Evolutionary conservation across 2,329 filamentous ascomycete genomes (phyloP).

Genomic region (Biscogniauxia marginata): DNA sequence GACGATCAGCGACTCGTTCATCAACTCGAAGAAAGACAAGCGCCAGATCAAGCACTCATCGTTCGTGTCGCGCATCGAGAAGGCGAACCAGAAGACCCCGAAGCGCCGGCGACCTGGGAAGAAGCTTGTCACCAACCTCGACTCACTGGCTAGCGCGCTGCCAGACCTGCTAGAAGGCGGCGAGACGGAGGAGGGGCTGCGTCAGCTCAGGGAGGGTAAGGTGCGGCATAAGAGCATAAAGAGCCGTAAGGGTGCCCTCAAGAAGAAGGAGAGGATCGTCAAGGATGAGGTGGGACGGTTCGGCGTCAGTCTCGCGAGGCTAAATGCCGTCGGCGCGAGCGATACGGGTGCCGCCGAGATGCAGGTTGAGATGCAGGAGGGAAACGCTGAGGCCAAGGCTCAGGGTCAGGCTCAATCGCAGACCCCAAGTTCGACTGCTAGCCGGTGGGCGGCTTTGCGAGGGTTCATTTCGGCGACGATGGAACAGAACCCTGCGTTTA

Average conservation of each 20-base stretch:
- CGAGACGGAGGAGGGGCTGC: slow-evolving; percentile 44
- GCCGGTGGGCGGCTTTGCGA: slow-evolving; percentile 77
- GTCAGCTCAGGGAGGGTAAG: slow-evolving; percentile 52
- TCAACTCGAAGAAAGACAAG: slow-evolving; percentile 79
- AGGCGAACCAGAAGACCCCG: slow-evolving; percentile 51
- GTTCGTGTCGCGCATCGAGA: slow-evolving; percentile 75
- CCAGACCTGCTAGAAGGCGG: slow-evolving; percentile 57
- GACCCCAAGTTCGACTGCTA: slow-evolving; percentile 43
- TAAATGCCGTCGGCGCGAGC: slow-evolving; percentile 48
- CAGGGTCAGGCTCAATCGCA: slow-evolving; percentile 11
- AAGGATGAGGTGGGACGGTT: slow-evolving; percentile 81
- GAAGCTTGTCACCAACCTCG: slow-evolving; percentile 74
- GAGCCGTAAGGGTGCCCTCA: slow-evolving; percentile 75
- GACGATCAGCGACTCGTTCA: slow-evolving; percentile 50
- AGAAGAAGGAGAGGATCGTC: slow-evolving; percentile 78
- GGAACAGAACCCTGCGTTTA: slow-evolving; percentile 82
- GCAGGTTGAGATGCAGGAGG: slow-evolving; percentile 4
- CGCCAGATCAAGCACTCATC: slow-evolving; percentile 76
- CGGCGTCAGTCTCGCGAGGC: slow-evolving; percentile 74
- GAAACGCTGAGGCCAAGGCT: slow-evolving; percentile 18
- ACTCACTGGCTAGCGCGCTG: slow-evolving; percentile 76
- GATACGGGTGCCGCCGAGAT: slow-evolving; percentile 3
- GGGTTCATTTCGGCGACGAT: slow-evolving; percentile 83
- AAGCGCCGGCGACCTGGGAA: slow-evolving; percentile 69
- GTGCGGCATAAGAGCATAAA: slow-evolving; percentile 73